Evolutionary conservation across 495 filamentous ascomycete genomes (phyloP).

Genomic region (Tetracladium setigerum): DNA sequence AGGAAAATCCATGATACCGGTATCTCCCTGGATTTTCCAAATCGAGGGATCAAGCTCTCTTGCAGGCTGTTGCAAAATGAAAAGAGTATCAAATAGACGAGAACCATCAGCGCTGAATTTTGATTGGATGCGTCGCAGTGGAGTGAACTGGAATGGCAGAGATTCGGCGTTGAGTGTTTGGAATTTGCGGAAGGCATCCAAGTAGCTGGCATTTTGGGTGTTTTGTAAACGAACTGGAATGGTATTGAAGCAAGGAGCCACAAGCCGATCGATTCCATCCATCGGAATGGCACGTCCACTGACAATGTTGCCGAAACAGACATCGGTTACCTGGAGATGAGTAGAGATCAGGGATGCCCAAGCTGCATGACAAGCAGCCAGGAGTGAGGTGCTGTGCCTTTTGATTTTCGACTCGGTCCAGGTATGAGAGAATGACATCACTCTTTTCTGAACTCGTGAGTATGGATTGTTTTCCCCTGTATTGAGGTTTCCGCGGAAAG

Average conservation of each 20-base stretch:
- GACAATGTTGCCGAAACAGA: slow-evolving; percentile 80
- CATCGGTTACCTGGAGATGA: slow-evolving; percentile 43
- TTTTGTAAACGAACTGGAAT: slow-evolving; percentile 60
- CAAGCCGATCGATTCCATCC: slow-evolving; percentile 57
- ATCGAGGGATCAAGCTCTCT: slow-evolving; percentile 43
- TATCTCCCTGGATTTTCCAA: slow-evolving; percentile 60
- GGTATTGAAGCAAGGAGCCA: slow-evolving; percentile 86
- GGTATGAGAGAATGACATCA: slow-evolving; percentile 27
- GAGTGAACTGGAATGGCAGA: slow-evolving; percentile 58
- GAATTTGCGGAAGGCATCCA: slow-evolving; percentile 33
- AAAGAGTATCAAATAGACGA: slow-evolving; percentile 65
- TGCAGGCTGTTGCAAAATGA: slow-evolving; percentile 58
- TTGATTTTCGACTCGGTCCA: slow-evolving; percentile 40
- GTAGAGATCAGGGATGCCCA: slow-evolving; percentile 56
- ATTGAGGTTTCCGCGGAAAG: slow-evolving; percentile 5
- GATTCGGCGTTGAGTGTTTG: slow-evolving; percentile 49
- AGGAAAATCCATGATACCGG: slow-evolving; percentile 69
- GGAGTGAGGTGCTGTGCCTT: slow-evolving; percentile 47
- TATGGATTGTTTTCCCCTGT: not conserved
- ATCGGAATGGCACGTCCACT: slow-evolving; percentile 61
- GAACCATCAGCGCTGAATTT: slow-evolving; percentile 29
- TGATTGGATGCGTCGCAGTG: slow-evolving; percentile 55
- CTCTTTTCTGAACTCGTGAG: not conserved
- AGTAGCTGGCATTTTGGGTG: slow-evolving; percentile 14
- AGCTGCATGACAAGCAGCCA: slow-evolving; percentile 58